phyloP scores from a whole-genome alignment of 352 stramenopile genomes.

The Elongisporangium senticosum region DNA sequence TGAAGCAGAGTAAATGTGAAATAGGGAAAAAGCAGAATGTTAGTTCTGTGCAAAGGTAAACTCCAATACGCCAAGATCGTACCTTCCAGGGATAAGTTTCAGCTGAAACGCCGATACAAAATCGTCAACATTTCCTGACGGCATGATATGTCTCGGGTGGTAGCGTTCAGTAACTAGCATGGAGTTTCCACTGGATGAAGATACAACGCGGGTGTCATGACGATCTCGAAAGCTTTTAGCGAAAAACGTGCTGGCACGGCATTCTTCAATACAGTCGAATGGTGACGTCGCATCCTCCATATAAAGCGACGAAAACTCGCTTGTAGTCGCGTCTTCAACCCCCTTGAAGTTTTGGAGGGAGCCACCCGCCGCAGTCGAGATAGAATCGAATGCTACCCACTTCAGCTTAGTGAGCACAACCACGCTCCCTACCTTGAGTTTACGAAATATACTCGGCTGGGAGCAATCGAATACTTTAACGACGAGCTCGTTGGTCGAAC shows the following conservation, averaged over 20 bases:
- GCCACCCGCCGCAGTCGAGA: background rate
- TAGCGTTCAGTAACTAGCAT: background rate
- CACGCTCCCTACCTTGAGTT: constrained; percentile 37
- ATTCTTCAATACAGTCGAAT: constrained; percentile 34
- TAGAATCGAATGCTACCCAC: constrained; percentile 14
- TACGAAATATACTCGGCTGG: constrained; percentile 35
- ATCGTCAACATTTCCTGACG: background rate
- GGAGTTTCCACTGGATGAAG: background rate
- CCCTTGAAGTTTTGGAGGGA: background rate
- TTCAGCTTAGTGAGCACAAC: constrained; percentile 57
- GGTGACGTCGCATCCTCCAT: constrained; percentile 24
- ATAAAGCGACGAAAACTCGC: constrained; percentile 30
- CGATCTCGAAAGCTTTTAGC: constrained; percentile 12
- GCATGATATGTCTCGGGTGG: background rate
- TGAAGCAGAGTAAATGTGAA: too few species aligned
- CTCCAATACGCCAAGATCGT: background rate
- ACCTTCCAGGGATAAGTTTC: background rate
- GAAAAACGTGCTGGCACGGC: constrained; percentile 27
- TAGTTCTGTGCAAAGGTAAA: background rate
- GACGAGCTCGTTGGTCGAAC: constrained; percentile 37
- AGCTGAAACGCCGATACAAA: background rate
- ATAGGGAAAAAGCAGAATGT: too few species aligned
- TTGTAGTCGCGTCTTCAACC: constrained; percentile 42
- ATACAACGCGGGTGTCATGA: background rate
- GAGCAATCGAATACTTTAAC: constrained; percentile 37